Percentiles rank a stretch among this genome's conserved stretches.
Conservation (phyloP, 129 eudicot genomes). For the Flaveria sonorensis region DNA sequence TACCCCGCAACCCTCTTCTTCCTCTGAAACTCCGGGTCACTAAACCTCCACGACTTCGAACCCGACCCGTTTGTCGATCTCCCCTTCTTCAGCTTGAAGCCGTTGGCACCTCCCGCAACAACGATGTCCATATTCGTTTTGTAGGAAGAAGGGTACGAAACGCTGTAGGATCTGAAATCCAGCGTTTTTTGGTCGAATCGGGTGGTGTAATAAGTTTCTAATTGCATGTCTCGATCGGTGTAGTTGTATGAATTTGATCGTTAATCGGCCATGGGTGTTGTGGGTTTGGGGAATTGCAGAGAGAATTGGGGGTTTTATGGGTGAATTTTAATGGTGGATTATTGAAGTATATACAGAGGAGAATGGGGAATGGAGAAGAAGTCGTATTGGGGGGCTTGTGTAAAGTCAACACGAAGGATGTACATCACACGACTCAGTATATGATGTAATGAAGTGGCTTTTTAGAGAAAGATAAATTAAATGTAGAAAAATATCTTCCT, state of each 20-base stretch:
- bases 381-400: constrained; percentile 40
- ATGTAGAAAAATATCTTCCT: too few relatives aligned
- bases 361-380: constrained; percentile 8
- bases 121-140: constrained; percentile 32
- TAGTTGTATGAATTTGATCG: constrained; percentile 55
- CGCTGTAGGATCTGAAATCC: constrained; percentile 66
- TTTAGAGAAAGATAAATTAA: too few relatives aligned
- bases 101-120: constrained; percentile 26
- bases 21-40: constrained; percentile 94
- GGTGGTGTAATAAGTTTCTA: constrained; percentile 37
- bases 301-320: constrained; percentile 12
- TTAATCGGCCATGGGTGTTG: constrained; percentile 53
- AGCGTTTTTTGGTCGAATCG: constrained; percentile 9
- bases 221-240: constrained; percentile 16
- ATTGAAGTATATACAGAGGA: background rate
- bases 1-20: constrained; percentile 92
- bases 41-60: constrained; percentile 60
- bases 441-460: too few relatives aligned
- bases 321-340: too few relatives aligned
- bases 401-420: constrained; percentile 28
- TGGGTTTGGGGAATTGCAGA: constrained; percentile 4
- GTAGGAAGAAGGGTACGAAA: constrained; percentile 43
- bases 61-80: constrained; percentile 40
- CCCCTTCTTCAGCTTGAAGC: constrained; percentile 55
- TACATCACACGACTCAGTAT: constrained; percentile 15